Base-by-base conservation (phyloP, 306 rosid species). In the Glycine tomentella region DNA sequence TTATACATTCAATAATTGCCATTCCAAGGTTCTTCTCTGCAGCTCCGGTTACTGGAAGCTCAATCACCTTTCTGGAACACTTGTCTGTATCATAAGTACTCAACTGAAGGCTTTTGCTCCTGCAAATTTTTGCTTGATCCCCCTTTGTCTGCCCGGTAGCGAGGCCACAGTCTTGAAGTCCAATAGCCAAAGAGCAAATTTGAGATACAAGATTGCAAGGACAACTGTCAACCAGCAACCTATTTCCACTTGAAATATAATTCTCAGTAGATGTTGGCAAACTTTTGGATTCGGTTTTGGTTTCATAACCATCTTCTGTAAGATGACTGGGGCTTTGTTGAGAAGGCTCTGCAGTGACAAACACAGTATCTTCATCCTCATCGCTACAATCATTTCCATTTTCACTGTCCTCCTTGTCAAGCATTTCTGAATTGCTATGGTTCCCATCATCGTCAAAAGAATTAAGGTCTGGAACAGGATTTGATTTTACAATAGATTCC, bases 191-290 rank as follows among this genome's bases (percentile, higher is more conserved):
- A 56, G 91, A 83, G 85, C 84, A 74, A 51, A 92, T 83, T 82
- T 91, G 96, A 53, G 98, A 87, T 69, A 84, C 88, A 73, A 89
- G 86, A 76, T 81, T 87, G 74, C 97, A 92, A 62, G 97, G 92
- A 77, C 91, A 92, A 70, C 65, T 79, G 56, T 88, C 94, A 12
- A 80, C 83, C 72, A 95, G 81, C 58, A 85, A 85, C 86, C 87
- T 87, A 75, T 77, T 91, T 72, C 87, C 90, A 6, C 88, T 83
- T 0, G 88, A 81, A 80, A 83, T 81, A 62, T 80, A 76, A 73
- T 66, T 87, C 80, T 88, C 90, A 9, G 83, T 80, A 31, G 88
- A 78, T 58, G 89, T 74, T 17, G 86, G 40, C 82, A 90, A 86
- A 76, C 48, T 86, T 75, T 82, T 84, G 16, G 92, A 75, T 52